phyloP scores from a whole-genome alignment of 2,329 filamentous ascomycete species.

The Penicillium sp. region DNA sequence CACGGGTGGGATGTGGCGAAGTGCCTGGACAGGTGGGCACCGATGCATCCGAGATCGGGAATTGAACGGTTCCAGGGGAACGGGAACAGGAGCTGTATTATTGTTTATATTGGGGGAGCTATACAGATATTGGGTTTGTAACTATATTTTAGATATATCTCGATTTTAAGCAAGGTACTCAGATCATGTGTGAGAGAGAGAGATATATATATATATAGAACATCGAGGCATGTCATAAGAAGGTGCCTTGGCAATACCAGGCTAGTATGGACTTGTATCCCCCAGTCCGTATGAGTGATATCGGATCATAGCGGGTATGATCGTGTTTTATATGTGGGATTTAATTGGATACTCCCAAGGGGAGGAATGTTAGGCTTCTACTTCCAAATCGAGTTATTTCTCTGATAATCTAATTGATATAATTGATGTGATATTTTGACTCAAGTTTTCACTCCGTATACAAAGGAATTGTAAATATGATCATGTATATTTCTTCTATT shows the following conservation, averaged over 20 bases:
- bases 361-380: neutral
- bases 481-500: neutral
- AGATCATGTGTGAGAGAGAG: neutral
- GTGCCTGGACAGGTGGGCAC: neutral
- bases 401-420: neutral
- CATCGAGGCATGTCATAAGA: neutral
- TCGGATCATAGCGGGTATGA: neutral
- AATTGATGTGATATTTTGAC: too few relatives aligned
- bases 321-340: neutral
- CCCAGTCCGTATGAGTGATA: neutral
- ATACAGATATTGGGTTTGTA: neutral
- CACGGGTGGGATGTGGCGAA: neutral
- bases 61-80: neutral
- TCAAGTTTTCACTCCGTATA: neutral
- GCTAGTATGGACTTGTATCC: slow-evolving; percentile 1
- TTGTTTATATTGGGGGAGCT: too few relatives aligned
- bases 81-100: neutral
- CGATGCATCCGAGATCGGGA: slow-evolving; percentile 9
- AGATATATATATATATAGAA: neutral
- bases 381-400: too few relatives aligned
- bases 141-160: neutral
- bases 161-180: neutral
- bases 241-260: neutral
- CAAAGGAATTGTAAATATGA: neutral
- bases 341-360: neutral